Evolutionary conservation across 768 basidiomycete genomes (phyloP).

Genomic region (Podaxis rugospora): DNA sequence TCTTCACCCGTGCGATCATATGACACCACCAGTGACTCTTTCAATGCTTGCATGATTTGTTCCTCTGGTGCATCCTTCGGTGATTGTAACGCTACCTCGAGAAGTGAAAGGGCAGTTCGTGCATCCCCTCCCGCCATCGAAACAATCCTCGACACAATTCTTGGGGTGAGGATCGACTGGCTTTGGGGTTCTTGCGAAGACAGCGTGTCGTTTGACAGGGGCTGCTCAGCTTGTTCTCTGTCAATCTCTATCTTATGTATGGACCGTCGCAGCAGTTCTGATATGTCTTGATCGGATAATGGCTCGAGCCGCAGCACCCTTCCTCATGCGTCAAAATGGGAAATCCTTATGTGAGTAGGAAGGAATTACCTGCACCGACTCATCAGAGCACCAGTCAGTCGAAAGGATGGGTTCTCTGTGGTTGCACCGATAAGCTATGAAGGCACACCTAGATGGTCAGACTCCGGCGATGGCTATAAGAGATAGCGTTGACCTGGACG

Average conservation of each 20-base stretch:
- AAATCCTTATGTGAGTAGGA: constrained; percentile 9
- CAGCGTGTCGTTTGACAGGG: constrained; percentile 9
- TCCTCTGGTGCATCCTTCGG: constrained; percentile 36
- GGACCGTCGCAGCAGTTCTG: constrained; percentile 29
- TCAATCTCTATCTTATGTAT: not conserved
- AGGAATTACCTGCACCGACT: constrained; percentile 67
- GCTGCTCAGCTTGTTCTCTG: not conserved
- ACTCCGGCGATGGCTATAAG: not conserved
- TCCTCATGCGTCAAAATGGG: constrained; percentile 15
- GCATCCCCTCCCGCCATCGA: constrained; percentile 67
- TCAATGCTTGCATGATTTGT: constrained; percentile 50
- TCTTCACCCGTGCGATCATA: constrained; percentile 77
- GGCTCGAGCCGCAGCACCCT: constrained; percentile 75
- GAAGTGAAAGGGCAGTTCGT: constrained; percentile 69
- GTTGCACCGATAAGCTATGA: constrained; percentile 73
- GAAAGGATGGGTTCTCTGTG: constrained; percentile 89
- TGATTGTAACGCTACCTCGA: constrained; percentile 62
- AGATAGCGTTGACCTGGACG: constrained; percentile 44
- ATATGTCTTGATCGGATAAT: constrained; percentile 59
- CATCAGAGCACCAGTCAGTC: constrained; percentile 65
- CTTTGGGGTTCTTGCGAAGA: constrained; percentile 12
- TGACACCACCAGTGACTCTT: constrained; percentile 57
- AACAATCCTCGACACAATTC: constrained; percentile 43
- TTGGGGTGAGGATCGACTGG: constrained; percentile 39
- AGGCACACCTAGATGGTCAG: not conserved